These are phyloP conservation scores for Tetraselmis chui DNA, from an alignment of 139 green algal species.

Conservation along the genomic window DNA sequence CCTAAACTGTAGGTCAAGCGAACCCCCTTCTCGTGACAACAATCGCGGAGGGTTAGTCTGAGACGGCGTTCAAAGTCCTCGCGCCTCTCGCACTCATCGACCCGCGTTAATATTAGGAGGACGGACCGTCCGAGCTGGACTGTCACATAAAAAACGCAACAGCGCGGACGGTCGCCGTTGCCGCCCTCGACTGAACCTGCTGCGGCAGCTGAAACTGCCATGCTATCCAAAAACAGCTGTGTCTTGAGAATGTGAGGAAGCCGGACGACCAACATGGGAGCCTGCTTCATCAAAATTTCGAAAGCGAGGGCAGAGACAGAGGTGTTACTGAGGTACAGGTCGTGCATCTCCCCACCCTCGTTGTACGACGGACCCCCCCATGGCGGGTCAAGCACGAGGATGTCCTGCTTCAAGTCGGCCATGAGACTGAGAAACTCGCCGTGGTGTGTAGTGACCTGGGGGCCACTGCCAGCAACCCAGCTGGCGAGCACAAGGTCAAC, in stretches of 20 bases:
- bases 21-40: background rate
- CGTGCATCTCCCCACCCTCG: background rate
- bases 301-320: background rate
- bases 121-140: background rate
- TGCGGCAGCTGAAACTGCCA: background rate
- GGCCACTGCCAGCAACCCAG: no score
- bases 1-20: background rate
- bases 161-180: background rate
- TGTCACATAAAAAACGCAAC: background rate
- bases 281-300: background rate
- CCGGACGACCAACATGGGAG: background rate
- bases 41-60: background rate
- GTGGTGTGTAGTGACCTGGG: background rate
- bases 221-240: background rate
- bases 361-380: slow-evolving; percentile 22
- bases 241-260: background rate
- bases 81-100: background rate
- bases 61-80: background rate
- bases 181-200: background rate
- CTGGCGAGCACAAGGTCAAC: background rate
- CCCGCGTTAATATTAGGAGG: background rate
- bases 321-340: background rate
- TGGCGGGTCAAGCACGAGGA: slow-evolving; percentile 21
- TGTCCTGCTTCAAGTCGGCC: slow-evolving; percentile 1
- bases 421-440: slow-evolving; percentile 7